These are phyloP conservation scores for Zoysia japonica DNA, from an alignment of 176 grass and related monocot genomes.

Conservation along the genomic window DNA sequence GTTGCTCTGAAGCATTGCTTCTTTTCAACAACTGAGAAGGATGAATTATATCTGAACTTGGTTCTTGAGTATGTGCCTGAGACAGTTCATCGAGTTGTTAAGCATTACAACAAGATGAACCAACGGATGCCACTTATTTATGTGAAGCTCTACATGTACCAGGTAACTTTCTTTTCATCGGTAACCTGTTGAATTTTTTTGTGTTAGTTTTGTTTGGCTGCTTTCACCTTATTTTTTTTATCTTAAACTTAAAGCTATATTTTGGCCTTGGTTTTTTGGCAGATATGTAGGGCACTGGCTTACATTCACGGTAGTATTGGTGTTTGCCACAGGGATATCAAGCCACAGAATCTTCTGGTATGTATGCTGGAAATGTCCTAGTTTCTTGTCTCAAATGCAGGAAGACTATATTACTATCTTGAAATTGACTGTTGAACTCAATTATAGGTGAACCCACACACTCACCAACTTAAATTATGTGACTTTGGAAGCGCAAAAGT, in stretches of 20 bases:
- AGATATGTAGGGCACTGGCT: constrained; percentile 80
- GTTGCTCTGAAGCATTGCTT: constrained; percentile 79
- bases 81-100: constrained; percentile 74
- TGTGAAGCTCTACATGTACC: constrained; percentile 76
- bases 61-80: constrained; percentile 87
- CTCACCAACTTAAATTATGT: constrained; percentile 76
- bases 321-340: constrained; percentile 83
- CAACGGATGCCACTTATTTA: constrained; percentile 82
- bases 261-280: constrained; percentile 8
- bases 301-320: constrained; percentile 84
- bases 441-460: constrained; percentile 72
- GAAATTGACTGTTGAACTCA: constrained; percentile 26
- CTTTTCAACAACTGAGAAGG: constrained; percentile 80
- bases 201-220: background rate
- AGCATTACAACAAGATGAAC: constrained; percentile 88
- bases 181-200: background rate
- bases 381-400: background rate
- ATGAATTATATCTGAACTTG: constrained; percentile 77
- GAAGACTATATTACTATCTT: background rate
- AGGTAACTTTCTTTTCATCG: constrained; percentile 46
- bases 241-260: background rate
- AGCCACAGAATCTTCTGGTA: constrained; percentile 88
- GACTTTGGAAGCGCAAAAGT: constrained; percentile 90
- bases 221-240: background rate
- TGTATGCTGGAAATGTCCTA: constrained; percentile 32